phyloP scores from a whole-genome alignment of 306 rosid genomes.

The Arachis hypogaea region DNA sequence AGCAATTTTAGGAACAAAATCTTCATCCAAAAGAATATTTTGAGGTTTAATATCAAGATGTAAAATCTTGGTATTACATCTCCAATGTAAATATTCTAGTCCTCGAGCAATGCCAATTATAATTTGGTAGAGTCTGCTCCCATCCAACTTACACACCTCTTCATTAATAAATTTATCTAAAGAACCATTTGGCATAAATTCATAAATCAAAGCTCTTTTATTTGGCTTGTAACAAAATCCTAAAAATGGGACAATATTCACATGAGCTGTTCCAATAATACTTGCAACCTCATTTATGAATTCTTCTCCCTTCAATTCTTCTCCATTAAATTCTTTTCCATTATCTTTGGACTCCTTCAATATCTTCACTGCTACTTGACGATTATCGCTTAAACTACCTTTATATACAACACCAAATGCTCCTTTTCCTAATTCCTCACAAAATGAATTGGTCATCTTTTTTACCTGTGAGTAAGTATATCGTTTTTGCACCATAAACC shows the following conservation, averaged over 20 bases:
- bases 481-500: background rate
- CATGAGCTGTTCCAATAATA: background rate
- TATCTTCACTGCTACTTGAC: no score
- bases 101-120: background rate
- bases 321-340: background rate
- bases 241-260: background rate
- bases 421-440: slow-evolving; percentile 27
- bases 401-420: slow-evolving; percentile 41
- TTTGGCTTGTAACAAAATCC: background rate
- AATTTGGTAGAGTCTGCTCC: background rate
- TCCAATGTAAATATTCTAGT: background rate
- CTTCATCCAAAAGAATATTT: background rate
- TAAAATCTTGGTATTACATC: background rate
- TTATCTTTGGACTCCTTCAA: no score
- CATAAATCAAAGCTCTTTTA: background rate
- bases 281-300: background rate
- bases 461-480: background rate
- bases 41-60: background rate
- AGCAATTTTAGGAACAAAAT: background rate
- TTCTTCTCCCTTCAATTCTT: no score
- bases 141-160: background rate
- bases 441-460: background rate
- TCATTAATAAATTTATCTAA: background rate
- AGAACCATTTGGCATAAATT: background rate
- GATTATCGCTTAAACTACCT: no score